phyloP scores from a whole-genome alignment of 805 yeast species.

The Candida coquimbonensis region DNA sequence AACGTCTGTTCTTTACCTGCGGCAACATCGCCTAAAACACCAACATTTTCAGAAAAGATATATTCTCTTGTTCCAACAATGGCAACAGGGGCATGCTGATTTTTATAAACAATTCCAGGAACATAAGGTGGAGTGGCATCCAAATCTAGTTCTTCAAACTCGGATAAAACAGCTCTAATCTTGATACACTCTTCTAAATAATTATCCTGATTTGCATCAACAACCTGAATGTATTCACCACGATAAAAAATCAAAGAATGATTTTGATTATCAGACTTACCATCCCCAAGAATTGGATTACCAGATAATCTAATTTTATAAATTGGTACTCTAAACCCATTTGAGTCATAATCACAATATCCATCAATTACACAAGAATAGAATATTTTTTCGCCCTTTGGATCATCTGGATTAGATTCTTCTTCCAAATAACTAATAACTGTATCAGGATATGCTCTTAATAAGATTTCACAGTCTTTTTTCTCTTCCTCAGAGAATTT shows the following conservation, averaged over 20 bases:
- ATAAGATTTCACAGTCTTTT: conserved; percentile 58
- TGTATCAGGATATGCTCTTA: conserved; percentile 67
- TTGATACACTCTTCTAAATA: conserved; percentile 91
- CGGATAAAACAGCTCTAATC: conserved; percentile 80
- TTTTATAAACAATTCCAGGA: conserved; percentile 46
- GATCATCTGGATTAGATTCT: conserved; percentile 24
- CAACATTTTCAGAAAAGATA: conserved; percentile 87
- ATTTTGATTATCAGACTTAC: conserved; percentile 93
- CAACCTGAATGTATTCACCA: conserved; percentile 91
- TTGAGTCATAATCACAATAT: conserved; percentile 43
- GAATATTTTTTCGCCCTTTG: conserved; percentile 24
- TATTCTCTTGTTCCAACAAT: conserved; percentile 94
- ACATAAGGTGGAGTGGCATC: conserved; percentile 46
- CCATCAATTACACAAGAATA: conserved; percentile 71
- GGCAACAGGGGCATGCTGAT: conserved; percentile 58
- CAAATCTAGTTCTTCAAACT: conserved; percentile 74
- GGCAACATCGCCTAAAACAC: conserved; percentile 91
- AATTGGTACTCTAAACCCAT: conserved; percentile 52
- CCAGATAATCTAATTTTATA: conserved; percentile 77
- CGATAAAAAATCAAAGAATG: conserved; percentile 79
- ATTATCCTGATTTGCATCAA: conserved; percentile 96
- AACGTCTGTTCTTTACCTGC: conserved; percentile 97
- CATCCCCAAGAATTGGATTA: conserved; percentile 93
- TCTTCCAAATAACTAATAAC: conserved; percentile 49
- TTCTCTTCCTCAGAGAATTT: conserved; percentile 58